Percentiles rank a stretch among this genome's conserved stretches.
Evolutionary conservation across 1,284 basidiomycete genomes (phyloP).

Genomic region (Moesziomyces sp.): DNA sequence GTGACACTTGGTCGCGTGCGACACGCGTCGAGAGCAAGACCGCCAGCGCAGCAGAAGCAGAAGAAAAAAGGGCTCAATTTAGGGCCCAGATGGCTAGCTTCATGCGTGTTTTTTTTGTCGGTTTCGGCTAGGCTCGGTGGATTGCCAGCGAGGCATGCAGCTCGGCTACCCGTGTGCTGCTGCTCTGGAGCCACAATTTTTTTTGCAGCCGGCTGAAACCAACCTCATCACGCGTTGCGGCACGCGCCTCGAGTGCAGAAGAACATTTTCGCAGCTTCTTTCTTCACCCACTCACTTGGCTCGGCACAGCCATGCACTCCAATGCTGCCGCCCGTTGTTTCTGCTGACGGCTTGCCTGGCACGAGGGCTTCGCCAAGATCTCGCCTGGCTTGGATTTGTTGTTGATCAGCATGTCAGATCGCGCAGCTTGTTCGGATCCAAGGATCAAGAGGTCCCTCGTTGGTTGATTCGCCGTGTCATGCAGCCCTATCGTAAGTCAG

Average conservation of each 20-base stretch:
- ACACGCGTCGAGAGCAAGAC: too few relatives aligned
- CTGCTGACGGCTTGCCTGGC: too few relatives aligned
- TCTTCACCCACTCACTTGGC: conserved; percentile 16
- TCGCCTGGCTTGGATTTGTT: too few relatives aligned
- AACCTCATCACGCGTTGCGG: not conserved
- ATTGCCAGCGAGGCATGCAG: not conserved
- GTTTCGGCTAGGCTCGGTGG: not conserved
- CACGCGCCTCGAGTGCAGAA: conserved; percentile 4
- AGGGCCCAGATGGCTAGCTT: not conserved
- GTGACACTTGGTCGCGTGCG: too few relatives aligned
- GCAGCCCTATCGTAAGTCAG: too few relatives aligned
- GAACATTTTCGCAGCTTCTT: conserved; percentile 10
- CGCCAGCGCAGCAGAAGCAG: not conserved
- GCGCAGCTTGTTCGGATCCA: too few relatives aligned
- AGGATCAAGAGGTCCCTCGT: too few relatives aligned
- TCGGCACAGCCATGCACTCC: conserved; percentile 3
- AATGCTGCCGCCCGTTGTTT: too few relatives aligned
- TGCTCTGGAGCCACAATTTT: too few relatives aligned
- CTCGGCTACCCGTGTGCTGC: not conserved
- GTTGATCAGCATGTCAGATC: too few relatives aligned
- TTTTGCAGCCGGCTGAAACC: not conserved
- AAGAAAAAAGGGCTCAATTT: not conserved
- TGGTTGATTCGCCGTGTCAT: too few relatives aligned
- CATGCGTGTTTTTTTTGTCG: not conserved
- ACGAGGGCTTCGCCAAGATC: too few relatives aligned